Evolutionary conservation across 2,329 filamentous ascomycete species (phyloP).

Genomic region (Nemania serpens): DNA sequence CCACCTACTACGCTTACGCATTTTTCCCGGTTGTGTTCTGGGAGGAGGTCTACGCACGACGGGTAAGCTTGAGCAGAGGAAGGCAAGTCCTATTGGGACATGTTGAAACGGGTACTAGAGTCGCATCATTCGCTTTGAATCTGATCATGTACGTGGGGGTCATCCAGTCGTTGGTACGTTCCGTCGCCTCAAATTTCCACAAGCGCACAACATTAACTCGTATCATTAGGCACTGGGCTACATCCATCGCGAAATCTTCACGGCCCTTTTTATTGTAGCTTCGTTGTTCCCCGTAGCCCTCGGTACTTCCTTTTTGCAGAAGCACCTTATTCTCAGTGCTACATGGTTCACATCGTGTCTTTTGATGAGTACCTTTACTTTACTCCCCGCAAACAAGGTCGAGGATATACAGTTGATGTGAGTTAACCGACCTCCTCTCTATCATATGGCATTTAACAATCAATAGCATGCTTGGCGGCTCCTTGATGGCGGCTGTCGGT

Average conservation of each 20-base stretch:
- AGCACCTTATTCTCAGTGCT: constrained; percentile 65
- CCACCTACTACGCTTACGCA: constrained; percentile 87
- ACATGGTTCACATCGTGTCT: constrained; percentile 79
- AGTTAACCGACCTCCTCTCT: background rate
- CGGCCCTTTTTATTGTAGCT: constrained; percentile 75
- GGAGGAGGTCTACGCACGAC: constrained; percentile 88
- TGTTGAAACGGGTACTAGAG: constrained; percentile 62
- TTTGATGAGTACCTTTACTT: constrained; percentile 87
- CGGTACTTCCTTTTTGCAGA: constrained; percentile 71
- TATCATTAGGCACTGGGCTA: constrained; percentile 78
- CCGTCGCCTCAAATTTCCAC: background rate
- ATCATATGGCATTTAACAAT: constrained; percentile 20
- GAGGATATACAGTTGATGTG: constrained; percentile 65
- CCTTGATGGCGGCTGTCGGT: constrained; percentile 77
- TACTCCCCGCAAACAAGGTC: constrained; percentile 80
- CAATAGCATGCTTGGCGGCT: constrained; percentile 71
- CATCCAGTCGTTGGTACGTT: constrained; percentile 74
- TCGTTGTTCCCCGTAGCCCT: constrained; percentile 79
- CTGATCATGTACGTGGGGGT: constrained; percentile 70
- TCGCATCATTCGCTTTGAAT: constrained; percentile 66
- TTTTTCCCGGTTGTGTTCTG: constrained; percentile 94
- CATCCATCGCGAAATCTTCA: constrained; percentile 86
- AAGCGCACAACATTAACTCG: constrained; percentile 4
- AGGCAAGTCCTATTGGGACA: constrained; percentile 71
- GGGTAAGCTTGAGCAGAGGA: constrained; percentile 71